Evolutionary conservation across 306 rosid species (phyloP), one percentile per base, ranked within the genome.

Genomic region (Glycine soja): DNA sequence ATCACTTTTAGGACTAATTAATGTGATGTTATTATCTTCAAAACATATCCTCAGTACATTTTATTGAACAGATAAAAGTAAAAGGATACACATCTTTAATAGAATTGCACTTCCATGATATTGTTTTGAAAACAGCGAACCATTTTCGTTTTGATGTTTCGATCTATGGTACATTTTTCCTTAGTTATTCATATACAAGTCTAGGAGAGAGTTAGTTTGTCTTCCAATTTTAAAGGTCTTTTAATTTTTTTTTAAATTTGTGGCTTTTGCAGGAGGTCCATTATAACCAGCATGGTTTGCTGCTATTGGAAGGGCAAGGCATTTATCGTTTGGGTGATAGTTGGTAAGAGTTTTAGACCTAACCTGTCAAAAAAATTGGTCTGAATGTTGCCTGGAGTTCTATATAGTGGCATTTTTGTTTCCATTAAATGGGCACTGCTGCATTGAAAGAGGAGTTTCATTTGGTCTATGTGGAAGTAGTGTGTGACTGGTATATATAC

Each of bases 251-350:
- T 58, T 32, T 8, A 42, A 63, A 6, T 2, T 42, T 38, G 24
- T 84, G 81, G 75, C 56, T 86, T 87, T 72, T 80, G 78, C 88
- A 95, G 99, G 99, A 93, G 88, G 96, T 95, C 56, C 98, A 95
- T 87, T 90, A 95, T 81, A 95, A 95, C 88, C 98, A 93, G 88
- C 99, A 95, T 45, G 98, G 99, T 57, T 88, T 95, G 74, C 82
- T 95, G 86, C 90, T 95, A 72, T 86, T 93, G 82, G 99, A 93
- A 86, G 99, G 99, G 68, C 92, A 91, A 83, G 99, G 97, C 78
- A 88, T 95, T 78, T 95, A 95, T 84, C 97, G 98, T 16, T 87
- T 95, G 89, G 97, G 96, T 70, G 96, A 93, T 80, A 85, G 77
- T 86, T 95, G 99, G 99, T 95, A 86, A 88, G 97, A 67, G 18